Evolutionary conservation across 1,139 yeast species (phyloP), one percentile per base, ranked within the genome.

Genomic region (Yamadazyma friedrichii): DNA sequence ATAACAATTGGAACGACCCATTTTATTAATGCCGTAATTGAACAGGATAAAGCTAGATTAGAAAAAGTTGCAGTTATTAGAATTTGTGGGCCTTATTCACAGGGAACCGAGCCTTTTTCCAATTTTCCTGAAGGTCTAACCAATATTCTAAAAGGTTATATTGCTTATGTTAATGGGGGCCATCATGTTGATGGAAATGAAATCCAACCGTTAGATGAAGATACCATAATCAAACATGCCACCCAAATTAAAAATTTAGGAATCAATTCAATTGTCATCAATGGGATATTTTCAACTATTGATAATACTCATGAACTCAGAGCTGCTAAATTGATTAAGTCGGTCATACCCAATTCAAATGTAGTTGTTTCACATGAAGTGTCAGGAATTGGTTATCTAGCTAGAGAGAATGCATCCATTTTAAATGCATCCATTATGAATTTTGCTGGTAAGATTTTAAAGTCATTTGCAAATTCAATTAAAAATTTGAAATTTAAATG

Each of bases 1-100:
- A 66, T 69, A 6, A 65, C 74, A 0, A 69, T 70, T 38, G 76
- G 76, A 13, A 70, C 76, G 4, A 69, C 75, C 2, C 76, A 70
- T 45, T 70, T 70, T 54, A 67, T 70, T 43, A 70, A 70, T 54
- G 74, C 75, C 2, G 70, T 70, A 13, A 56, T 70, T 9, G 76
- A 70, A 43, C 62, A 66, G 39, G 74, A 70, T 46, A 46, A 49
- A 15, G 61, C 65, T 8, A 49, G 70, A 15, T 49, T 70, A 43
- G 67, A 63, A n/a, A 55, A 50, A 31, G 74, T 70, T 12, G 75
- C 71, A 1, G 72, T 70, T 2, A 33, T 70, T 9, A 53, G 76
- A 41, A 42, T 70, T 13, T 63, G 67, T 40, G 68, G 72, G 1
- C 65, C 68, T 2, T 70, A 65, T 42, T 59, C 71, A 2, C 47